These are phyloP conservation scores for Cyberlindnera subsufficiens DNA, from an alignment of 805 yeast species.

Conservation along the genomic window DNA sequence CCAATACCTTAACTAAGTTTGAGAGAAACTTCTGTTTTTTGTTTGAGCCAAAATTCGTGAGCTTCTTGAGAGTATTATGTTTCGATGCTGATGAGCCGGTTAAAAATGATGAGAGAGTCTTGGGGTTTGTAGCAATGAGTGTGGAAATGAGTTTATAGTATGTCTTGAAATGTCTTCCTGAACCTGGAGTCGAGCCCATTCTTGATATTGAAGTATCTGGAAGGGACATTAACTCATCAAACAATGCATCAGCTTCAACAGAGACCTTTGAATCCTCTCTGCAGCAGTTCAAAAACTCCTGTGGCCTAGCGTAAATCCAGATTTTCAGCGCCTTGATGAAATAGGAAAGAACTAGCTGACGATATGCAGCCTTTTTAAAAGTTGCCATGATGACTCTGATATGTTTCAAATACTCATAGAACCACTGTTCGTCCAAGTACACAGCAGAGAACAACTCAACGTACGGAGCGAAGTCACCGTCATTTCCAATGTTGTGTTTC, in stretches of 20 bases:
- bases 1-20: constrained; percentile 15
- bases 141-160: constrained; percentile 30
- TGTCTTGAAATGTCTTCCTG: constrained; percentile 20
- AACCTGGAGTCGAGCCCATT: constrained; percentile 2
- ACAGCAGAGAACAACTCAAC: constrained; percentile 41
- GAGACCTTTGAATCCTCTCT: constrained; percentile 17
- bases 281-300: constrained; percentile 31
- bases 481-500: constrained; percentile 31
- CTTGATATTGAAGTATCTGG: constrained; percentile 20
- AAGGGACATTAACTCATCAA: constrained; percentile 28
- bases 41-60: constrained; percentile 17
- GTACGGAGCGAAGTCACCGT: constrained; percentile 33
- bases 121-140: constrained; percentile 29
- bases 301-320: constrained; percentile 47
- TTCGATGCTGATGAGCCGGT: constrained; percentile 12
- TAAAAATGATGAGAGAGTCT: constrained; percentile 23
- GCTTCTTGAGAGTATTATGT: constrained; percentile 16
- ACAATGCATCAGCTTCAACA: constrained; percentile 28
- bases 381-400: constrained; percentile 30
- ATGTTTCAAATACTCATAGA: constrained; percentile 34
- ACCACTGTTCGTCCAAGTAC: constrained; percentile 32
- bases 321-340: constrained; percentile 38
- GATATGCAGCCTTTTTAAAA: constrained; percentile 39
- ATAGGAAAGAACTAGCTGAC: constrained; percentile 38
- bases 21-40: constrained; percentile 19